phyloP scores from a whole-genome alignment of 441 rosid species.

The Flueggea neowawraea region DNA sequence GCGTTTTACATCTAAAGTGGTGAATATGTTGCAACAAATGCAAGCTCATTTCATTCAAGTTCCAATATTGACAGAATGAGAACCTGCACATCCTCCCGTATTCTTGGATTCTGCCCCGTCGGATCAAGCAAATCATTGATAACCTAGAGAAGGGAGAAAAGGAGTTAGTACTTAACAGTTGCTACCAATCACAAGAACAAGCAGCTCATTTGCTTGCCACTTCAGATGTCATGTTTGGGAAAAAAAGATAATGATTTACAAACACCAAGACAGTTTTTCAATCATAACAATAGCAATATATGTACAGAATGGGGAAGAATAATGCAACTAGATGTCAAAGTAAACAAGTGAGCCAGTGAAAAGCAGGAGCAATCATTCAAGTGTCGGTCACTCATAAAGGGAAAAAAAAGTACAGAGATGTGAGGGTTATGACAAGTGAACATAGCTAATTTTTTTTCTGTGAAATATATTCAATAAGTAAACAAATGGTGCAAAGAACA shows the following conservation, averaged over 20 bases:
- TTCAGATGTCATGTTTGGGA: neutral
- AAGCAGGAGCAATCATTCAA: no score
- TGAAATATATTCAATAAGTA: no score
- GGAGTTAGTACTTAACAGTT: conserved; percentile 6
- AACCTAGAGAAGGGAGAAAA: conserved; percentile 33
- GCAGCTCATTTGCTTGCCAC: conserved; percentile 8
- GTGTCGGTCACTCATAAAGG: no score
- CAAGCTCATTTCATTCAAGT: neutral
- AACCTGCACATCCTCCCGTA: conserved; percentile 72
- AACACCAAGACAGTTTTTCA: no score
- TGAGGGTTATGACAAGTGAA: no score
- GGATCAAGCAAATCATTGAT: conserved; percentile 72
- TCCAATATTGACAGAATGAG: neutral
- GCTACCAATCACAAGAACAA: conserved; percentile 4
- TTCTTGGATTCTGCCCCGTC: conserved; percentile 61
- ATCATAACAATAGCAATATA: no score
- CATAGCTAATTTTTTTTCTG: no score
- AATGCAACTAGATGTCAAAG: no score
- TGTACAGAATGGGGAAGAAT: no score
- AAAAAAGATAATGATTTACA: neutral
- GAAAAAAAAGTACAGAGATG: no score
- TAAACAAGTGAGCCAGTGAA: no score
- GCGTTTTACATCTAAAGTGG: neutral
- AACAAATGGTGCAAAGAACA: no score
- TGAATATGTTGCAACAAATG: neutral